Evolutionary conservation across 441 rosid species (phyloP).

Genomic region (Jatropha multifida): DNA sequence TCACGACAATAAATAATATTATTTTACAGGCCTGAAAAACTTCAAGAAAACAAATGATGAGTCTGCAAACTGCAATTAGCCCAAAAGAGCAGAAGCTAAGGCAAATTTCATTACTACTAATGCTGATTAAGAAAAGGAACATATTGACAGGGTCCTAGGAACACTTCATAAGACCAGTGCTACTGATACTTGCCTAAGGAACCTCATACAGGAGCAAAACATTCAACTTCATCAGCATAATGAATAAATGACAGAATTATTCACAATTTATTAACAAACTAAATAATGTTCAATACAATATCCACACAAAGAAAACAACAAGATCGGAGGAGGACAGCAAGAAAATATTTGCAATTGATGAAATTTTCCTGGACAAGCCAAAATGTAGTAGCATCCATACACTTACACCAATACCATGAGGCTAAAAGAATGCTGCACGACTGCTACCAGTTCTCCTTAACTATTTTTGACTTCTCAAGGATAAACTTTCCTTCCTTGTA

Average conservation of each 20-base stretch:
- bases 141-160: not conserved
- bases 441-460: conserved; percentile 52
- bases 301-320: conserved; percentile 23
- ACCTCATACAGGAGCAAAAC: conserved; percentile 1
- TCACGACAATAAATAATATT: not conserved
- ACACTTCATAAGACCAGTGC: not conserved
- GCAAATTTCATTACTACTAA: not conserved
- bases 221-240: conserved; percentile 9
- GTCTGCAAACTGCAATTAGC: not conserved
- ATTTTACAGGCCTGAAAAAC: not conserved
- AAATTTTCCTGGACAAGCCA: conserved; percentile 18
- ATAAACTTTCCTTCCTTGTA: conserved; percentile 76
- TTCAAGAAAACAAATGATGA: not conserved
- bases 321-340: not conserved
- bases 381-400: conserved; percentile 13
- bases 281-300: conserved; percentile 27
- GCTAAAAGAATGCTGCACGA: conserved; percentile 17
- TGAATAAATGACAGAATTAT: conserved; percentile 22
- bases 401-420: conserved; percentile 18
- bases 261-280: conserved; percentile 31
- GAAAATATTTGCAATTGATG: conserved; percentile 25
- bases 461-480: conserved; percentile 63
- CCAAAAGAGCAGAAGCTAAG: not conserved
- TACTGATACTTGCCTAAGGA: not conserved
- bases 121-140: not conserved